Percentiles rank a stretch among this genome's conserved stretches.
phyloP scores from a whole-genome alignment of 176 grass and related monocot species.

The Musa itinerans region DNA sequence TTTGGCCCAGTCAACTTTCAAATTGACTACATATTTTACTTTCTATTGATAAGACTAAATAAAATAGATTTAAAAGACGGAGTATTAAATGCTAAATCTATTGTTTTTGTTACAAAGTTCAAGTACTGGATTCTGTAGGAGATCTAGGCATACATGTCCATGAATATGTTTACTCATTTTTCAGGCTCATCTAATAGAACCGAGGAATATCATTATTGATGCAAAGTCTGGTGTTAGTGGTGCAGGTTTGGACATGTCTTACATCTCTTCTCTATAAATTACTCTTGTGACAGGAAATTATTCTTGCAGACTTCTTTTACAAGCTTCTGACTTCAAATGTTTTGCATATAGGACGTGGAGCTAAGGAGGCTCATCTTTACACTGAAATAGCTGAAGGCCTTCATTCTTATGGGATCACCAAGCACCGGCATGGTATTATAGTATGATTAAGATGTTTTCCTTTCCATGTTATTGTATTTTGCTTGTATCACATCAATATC shows the following conservation, averaged over 20 bases:
- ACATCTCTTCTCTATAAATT: not conserved
- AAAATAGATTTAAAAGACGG: not conserved
- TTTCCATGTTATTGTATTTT: not conserved
- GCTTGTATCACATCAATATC: not conserved
- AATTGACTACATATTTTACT: not conserved
- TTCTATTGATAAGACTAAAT: not conserved
- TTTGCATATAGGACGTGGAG: conserved; percentile 63
- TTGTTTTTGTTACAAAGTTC: not conserved
- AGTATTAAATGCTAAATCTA: not conserved
- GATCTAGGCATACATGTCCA: not conserved
- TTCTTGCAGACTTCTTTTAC: not conserved
- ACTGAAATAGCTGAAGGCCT: conserved; percentile 94
- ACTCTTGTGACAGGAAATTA: not conserved
- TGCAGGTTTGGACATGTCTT: conserved; percentile 47
- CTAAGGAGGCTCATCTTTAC: conserved; percentile 98
- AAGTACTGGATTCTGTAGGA: not conserved
- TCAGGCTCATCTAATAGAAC: conserved; percentile 64
- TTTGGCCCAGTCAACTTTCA: not conserved
- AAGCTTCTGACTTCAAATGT: not conserved
- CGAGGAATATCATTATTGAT: conserved; percentile 93
- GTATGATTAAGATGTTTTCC: not conserved
- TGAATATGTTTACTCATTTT: conserved; percentile 6
- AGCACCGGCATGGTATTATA: conserved; percentile 72
- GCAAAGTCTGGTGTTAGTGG: conserved; percentile 93
- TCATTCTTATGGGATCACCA: conserved; percentile 88